phyloP scores from a whole-genome alignment of 2,329 filamentous ascomycete genomes.

The Diaporthe citriasiana region DNA sequence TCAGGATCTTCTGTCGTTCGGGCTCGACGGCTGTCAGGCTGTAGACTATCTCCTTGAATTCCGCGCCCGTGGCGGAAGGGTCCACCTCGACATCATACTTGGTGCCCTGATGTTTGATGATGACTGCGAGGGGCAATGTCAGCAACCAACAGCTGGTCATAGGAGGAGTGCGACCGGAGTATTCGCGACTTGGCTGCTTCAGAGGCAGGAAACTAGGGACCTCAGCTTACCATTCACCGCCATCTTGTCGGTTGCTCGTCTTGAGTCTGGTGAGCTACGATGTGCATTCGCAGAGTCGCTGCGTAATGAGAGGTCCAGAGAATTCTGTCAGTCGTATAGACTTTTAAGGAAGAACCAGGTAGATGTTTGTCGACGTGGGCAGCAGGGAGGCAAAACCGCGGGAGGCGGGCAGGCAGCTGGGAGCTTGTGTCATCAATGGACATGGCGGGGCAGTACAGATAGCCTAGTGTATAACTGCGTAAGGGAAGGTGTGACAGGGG shows the following conservation, averaged over 20 bases:
- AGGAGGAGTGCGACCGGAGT: not conserved
- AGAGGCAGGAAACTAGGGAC: not conserved
- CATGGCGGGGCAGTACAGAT: conserved; percentile 27
- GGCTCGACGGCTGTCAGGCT: conserved; percentile 97
- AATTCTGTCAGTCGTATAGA: not conserved
- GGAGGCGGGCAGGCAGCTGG: conserved; percentile 37
- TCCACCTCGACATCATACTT: conserved; percentile 96
- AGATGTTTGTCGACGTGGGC: not conserved
- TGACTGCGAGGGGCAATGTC: conserved; percentile 67
- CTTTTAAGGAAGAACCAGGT: not conserved
- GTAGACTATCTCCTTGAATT: conserved; percentile 95
- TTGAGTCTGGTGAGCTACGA: not conserved
- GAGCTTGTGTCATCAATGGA: conserved; percentile 38
- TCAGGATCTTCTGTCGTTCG: conserved; percentile 93
- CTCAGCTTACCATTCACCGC: conserved; percentile 65
- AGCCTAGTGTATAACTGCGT: conserved; percentile 9
- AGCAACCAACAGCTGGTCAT: conserved; percentile 42
- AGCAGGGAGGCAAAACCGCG: conserved; percentile 21
- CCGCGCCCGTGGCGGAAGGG: conserved; percentile 85
- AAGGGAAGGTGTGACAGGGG: conserved; percentile 28
- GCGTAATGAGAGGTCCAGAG: not conserved
- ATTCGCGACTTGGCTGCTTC: not conserved
- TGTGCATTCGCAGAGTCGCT: conserved; percentile 1
- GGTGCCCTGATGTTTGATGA: conserved; percentile 95
- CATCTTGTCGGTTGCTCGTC: conserved; percentile 57